Evolutionary conservation across 2,329 filamentous ascomycete species (phyloP), one percentile per base, ranked within the genome.

Genomic region (Tolypocladium cylindrosporum): DNA sequence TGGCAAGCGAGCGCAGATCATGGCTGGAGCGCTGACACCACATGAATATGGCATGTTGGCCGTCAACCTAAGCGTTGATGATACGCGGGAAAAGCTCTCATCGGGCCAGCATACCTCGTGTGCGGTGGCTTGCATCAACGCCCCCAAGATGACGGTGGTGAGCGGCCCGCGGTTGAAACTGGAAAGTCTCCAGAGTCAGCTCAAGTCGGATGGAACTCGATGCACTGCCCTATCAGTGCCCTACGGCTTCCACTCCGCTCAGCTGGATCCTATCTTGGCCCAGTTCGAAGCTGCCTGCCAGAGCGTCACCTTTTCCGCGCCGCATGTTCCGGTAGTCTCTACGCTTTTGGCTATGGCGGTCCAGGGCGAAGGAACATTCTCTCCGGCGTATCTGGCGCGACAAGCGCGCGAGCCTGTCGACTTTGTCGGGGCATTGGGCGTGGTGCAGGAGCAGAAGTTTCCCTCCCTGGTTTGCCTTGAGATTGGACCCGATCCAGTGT

Each of bases 101-200:
- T 34, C 31, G 7, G 31, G 31, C 31, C 31, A 34, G 1, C 21
- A 34, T 72, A 81, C 39, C 77, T 78, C 55, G 77, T 84, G 19
- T 55, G 80, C 81, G 43, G 65, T 83, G 39, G 87, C 90, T 19
- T 94, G 90, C 74, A 81, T 91, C 68, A 95, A 95, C 64, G 84
- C 87, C 0, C 85, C 86, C 0, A 77, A 83, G 55, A 88, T 91
- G 68, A 91, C 86, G 11, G 90, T 94, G 2, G 76, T 94, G n/a
- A 75, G 74, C 27, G 80, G 79, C 11, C 65, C 68, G 11, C 72
- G 74, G 0, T 65, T 65, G 1, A 70, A 78, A 56, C 73, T 82
- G 43, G 65, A 71, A 4, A 68, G 74, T 4, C 74, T 85, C 19
- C 77, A 79, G 10, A 60, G 65, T 43, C 62, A 66, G 58, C 66